Evolutionary conservation across 352 stramenopile genomes (phyloP).

Genomic region (Phytophthora quininea): DNA sequence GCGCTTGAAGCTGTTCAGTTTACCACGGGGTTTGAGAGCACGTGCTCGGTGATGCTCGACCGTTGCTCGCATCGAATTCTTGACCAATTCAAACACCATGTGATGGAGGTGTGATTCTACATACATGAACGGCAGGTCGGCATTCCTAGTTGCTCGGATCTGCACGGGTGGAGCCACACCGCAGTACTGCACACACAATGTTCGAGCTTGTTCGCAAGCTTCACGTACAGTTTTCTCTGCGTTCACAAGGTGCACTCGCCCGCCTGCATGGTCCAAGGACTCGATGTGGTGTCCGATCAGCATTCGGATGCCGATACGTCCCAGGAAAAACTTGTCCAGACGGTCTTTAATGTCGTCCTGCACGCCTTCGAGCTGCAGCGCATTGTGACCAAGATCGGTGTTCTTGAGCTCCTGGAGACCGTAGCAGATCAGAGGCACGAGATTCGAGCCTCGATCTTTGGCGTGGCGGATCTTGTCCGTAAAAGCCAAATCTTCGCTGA

Average conservation of each 20-base stretch:
- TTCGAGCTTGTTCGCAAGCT: background rate
- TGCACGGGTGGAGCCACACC: constrained; percentile 1
- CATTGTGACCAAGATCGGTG: constrained; percentile 1
- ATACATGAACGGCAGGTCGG: constrained; percentile 2
- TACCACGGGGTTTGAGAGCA: background rate
- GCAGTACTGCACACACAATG: constrained; percentile 1
- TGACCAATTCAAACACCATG: constrained; percentile 1
- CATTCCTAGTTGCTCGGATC: background rate
- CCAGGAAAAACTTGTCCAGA: constrained; percentile 4
- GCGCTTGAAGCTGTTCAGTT: background rate
- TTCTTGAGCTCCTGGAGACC: background rate
- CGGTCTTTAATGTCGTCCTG: background rate
- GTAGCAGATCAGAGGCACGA: background rate
- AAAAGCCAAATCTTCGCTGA: background rate
- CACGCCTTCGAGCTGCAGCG: background rate
- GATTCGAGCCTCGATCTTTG: background rate
- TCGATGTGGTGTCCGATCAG: background rate
- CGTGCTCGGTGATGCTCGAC: background rate
- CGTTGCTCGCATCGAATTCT: constrained; percentile 1
- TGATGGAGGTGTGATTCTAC: constrained; percentile 1
- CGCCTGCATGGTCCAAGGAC: background rate
- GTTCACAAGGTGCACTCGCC: background rate
- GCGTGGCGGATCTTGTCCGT: background rate
- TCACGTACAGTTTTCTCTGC: background rate
- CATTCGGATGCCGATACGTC: background rate